Percentiles rank a stretch among this genome's conserved stretches.
Evolutionary conservation across 441 rosid species (phyloP).

Genomic region (Biscutella auriculata): DNA sequence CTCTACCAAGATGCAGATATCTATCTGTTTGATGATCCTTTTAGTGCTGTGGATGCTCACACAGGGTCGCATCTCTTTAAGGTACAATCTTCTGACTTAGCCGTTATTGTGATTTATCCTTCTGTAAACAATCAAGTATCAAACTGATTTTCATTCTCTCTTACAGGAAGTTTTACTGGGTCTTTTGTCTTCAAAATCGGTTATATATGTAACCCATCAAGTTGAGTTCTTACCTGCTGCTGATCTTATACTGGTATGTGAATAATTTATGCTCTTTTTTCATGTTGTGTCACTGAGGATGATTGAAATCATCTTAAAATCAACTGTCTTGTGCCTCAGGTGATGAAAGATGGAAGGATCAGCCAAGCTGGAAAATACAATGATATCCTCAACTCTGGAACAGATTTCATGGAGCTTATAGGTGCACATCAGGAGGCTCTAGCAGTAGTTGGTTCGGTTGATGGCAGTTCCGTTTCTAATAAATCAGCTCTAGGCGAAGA

Average conservation of each 20-base stretch:
- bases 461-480: constrained; percentile 25
- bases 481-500: constrained; percentile 15
- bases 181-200: constrained; percentile 24
- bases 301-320: neutral
- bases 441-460: constrained; percentile 36
- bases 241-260: constrained; percentile 34
- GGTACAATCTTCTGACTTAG: constrained; percentile 15
- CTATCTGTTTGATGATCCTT: constrained; percentile 53
- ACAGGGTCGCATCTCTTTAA: constrained; percentile 43
- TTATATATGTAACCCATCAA: constrained; percentile 42
- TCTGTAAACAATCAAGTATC: neutral
- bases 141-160: neutral
- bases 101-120: neutral
- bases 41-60: constrained; percentile 66
- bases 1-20: constrained; percentile 42
- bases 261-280: neutral
- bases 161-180: constrained; percentile 31
- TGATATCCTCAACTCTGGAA: constrained; percentile 59
- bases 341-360: constrained; percentile 79
- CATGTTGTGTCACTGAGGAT: neutral
- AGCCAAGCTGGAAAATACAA: constrained; percentile 72
- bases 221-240: constrained; percentile 42
- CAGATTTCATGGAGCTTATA: constrained; percentile 79
- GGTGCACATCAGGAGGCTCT: constrained; percentile 73
- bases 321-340: constrained; percentile 29